phyloP scores from a whole-genome alignment of 169 alveolate genomes.

The Babesia bovis region DNA sequence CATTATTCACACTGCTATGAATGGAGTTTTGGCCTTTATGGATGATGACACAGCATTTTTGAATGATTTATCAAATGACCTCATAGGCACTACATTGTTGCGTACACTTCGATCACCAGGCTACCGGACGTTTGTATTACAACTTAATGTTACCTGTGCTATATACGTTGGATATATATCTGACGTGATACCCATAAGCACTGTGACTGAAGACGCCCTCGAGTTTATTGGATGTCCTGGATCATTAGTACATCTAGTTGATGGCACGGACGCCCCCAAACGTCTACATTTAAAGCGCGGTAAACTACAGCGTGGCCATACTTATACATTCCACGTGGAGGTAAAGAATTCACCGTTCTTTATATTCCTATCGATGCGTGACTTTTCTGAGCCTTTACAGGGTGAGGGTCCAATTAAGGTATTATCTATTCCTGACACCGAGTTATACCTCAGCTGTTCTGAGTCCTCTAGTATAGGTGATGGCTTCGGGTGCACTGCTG shows the following conservation, averaged over 20 bases:
- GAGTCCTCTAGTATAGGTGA: slow-evolving; percentile 49
- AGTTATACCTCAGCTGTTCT: slow-evolving; percentile 26
- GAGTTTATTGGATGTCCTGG: slow-evolving; percentile 1
- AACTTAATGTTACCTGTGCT: slow-evolving; percentile 66
- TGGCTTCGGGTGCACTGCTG: slow-evolving; percentile 68
- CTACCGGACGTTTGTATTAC: slow-evolving; percentile 47
- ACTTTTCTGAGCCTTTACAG: slow-evolving; percentile 15
- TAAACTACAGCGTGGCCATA: slow-evolving; percentile 18
- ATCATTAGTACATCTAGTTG: not conserved
- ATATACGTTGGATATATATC: slow-evolving; percentile 68
- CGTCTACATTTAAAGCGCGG: slow-evolving; percentile 23
- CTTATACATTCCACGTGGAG: slow-evolving; percentile 45
- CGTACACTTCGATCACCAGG: slow-evolving; percentile 51
- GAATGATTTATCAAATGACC: slow-evolving; percentile 67
- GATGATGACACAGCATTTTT: slow-evolving; percentile 61
- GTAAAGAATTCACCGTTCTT: slow-evolving; percentile 36
- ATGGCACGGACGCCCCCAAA: slow-evolving; percentile 3
- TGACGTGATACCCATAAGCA: slow-evolving; percentile 21
- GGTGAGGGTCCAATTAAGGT: slow-evolving; percentile 47
- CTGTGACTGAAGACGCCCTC: slow-evolving; percentile 25
- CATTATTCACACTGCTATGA: slow-evolving; percentile 48
- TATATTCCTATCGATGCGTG: slow-evolving; percentile 35
- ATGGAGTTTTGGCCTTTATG: slow-evolving; percentile 62
- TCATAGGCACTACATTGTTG: slow-evolving; percentile 64
- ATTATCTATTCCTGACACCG: slow-evolving; percentile 55